Evolutionary conservation across 345 rosid genomes (phyloP), one percentile per base, ranked within the genome.

Genomic region (Bruguiera parviflora): DNA sequence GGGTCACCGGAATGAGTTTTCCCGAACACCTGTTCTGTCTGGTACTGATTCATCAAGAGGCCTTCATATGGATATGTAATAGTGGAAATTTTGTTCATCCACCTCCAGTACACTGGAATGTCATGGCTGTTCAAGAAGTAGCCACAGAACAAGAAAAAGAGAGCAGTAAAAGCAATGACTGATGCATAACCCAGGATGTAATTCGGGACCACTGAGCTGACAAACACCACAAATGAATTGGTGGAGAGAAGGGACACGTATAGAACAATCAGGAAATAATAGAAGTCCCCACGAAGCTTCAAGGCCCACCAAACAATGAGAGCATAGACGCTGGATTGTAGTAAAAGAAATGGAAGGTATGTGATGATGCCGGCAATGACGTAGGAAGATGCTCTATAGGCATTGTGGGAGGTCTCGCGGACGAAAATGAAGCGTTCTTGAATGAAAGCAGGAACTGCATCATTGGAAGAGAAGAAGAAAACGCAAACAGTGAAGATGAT

Each of bases 381-480:
- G 83, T 86, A 88, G 35, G 90, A 80, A 4, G 93, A 39, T 32
- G 93, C 89, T 56, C 88, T 68, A 28, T 88, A 88, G 11, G 88
- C 87, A 28, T 88, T 84, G 39, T 88, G 90, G 52, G 93, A 84
- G 28, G 93, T 84, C 71, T 88, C 88, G 0, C 90, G 21, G 27
- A n/a, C 58, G 58, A 53, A 53, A 53, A 53, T 53, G 74, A 79
- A 86, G 66, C 92, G 86, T 53, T 88, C 90, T 74, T 88, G 88
- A 69, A 88, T 88, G 72, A 88, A 88, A 39, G 90, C 88, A 0
- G 88, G 93, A 55, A 86, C 92, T 0, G 86, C 88, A 27, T 88
- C 93, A 15, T 88, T 86, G 55, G 93, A 86, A 22, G 93, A 88
- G 84, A 86, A 88, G 82, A 88, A 88, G 81, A 88, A 88, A 63